These are phyloP conservation scores for Firmiana major DNA, from an alignment of 345 rosid genomes.

Conservation along the genomic window DNA sequence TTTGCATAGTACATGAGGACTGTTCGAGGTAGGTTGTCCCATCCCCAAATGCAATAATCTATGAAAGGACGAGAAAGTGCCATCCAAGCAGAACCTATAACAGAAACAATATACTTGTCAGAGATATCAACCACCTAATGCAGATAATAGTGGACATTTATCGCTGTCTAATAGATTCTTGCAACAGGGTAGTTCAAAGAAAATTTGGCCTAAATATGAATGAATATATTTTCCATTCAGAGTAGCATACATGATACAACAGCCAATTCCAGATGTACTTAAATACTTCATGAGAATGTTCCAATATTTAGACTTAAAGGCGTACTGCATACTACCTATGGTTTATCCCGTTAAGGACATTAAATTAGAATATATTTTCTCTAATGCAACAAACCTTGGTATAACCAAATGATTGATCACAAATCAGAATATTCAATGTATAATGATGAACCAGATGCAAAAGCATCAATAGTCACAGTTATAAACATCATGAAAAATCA, in stretches of 20 bases:
- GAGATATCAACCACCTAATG: background rate
- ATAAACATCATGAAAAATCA: background rate
- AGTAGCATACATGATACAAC: background rate
- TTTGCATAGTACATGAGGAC: conserved; percentile 92
- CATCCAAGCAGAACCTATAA: conserved; percentile 98
- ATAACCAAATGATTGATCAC: background rate
- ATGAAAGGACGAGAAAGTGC: conserved; percentile 84
- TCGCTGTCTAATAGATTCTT: background rate
- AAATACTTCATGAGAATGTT: background rate
- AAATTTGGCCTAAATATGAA: background rate
- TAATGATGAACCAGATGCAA: background rate
- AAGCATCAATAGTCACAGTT: background rate
- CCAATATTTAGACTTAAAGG: background rate
- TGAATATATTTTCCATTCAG: background rate
- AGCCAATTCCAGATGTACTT: background rate
- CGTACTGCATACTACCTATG: background rate
- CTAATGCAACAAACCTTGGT: background rate
- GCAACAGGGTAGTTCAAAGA: background rate
- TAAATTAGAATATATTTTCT: background rate
- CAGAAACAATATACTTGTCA: background rate
- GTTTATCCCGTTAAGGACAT: background rate
- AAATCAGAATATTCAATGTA: background rate
- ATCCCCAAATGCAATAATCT: conserved; percentile 97
- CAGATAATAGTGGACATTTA: background rate
- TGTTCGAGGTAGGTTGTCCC: conserved; percentile 93